Evolutionary conservation across 257 asterid species (phyloP), one percentile per base, ranked within the genome.

Genomic region (Leptodermis oblonga): DNA sequence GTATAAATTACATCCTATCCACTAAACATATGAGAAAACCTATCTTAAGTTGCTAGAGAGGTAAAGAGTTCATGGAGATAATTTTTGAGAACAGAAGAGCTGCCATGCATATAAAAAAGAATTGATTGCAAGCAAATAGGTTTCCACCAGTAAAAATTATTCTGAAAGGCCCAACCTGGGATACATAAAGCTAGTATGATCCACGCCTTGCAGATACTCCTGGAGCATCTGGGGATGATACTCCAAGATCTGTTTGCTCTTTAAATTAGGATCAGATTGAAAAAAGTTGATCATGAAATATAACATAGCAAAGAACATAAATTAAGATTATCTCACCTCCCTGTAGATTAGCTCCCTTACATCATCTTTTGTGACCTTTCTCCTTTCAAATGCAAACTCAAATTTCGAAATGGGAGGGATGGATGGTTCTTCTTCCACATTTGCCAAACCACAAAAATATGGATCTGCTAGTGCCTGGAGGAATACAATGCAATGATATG

Each of bases 201-300:
- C 96, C 86, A 76, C 80, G 81, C 99, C 99, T 53, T 76, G 83
- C 51, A 89, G 90, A 81, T 91, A 86, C 83, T 94, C 99, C 88
- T 89, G 91, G 83, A 94, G 91, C 96, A 94, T 88, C 90, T 91
- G 97, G 52, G 99, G 99, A 77, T 94, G 99, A 86, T 91, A 94
- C 96, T 94, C 97, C 94, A 91, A 88, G 83, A 94, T 94, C 99
- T 93, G 95, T 79, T 76, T 62, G 76, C 78, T 82, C 28, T 42
- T 82, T 42, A 66, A 20, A 76, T 73, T 71, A 77, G 82, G 71
- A 80, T 71, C 81, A 41, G 69, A 8, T 77, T 83, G 83, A 86
- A 86, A 75, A 75, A 69, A 70, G 59, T 77, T 45, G 71, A 76
- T 52, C 28, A 66, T 73, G 20, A 76, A 60, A 77, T 62, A 60